Conservation (phyloP, 495 filamentous ascomycete genomes). For the Amphirosellinia nigrospora region DNA sequence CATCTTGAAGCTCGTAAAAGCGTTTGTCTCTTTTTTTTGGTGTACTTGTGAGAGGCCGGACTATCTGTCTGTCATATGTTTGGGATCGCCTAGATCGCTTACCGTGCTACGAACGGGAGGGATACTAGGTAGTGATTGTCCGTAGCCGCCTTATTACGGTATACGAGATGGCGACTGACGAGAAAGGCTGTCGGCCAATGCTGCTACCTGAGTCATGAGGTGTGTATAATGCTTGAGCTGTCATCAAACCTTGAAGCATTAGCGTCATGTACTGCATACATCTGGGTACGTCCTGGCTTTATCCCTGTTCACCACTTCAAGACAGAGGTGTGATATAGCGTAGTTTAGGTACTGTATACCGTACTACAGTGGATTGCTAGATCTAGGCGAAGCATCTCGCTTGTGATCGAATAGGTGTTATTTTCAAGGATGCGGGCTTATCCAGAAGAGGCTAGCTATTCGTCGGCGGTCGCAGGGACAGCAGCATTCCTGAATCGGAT, state of each 20-base stretch:
- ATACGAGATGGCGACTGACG: conserved; percentile 7
- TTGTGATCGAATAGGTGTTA: conserved; percentile 28
- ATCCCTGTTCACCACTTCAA: conserved; percentile 15
- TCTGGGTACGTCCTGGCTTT: background rate
- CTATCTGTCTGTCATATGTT: background rate
- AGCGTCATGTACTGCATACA: background rate
- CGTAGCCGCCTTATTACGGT: background rate
- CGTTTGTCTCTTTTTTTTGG: no score
- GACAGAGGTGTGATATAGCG: conserved; percentile 9
- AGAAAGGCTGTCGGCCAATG: background rate
- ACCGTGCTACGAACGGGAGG: conserved; percentile 2
- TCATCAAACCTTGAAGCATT: background rate
- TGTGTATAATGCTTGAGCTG: background rate
- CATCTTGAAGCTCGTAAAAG: conserved; percentile 19
- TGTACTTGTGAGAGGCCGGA: conserved; percentile 8
- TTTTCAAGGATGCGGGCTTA: conserved; percentile 24
- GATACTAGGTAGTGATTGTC: background rate
- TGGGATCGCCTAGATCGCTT: background rate
- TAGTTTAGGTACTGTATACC: conserved; percentile 4
- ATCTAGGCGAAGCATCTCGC: conserved; percentile 36
- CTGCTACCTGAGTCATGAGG: background rate
- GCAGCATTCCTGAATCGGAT: conserved; percentile 43
- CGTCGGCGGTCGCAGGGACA: conserved; percentile 31
- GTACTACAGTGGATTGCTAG: conserved; percentile 26
- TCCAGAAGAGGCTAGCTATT: conserved; percentile 36